These are phyloP conservation scores for Spiromastix sp. DNA, from an alignment of 2,329 filamentous ascomycete genomes.

Conservation along the genomic window DNA sequence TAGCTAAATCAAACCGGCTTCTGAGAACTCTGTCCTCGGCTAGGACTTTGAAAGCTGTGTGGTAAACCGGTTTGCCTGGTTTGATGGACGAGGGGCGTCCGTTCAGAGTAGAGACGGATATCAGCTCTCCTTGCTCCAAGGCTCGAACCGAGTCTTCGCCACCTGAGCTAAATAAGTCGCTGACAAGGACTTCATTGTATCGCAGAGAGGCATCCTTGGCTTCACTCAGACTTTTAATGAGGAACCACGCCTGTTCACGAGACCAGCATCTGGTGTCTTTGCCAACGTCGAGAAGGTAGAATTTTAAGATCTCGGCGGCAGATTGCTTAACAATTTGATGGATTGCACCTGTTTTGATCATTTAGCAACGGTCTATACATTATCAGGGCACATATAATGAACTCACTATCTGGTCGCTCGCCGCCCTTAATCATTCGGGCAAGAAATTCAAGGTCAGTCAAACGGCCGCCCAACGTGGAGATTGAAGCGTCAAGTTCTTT, in stretches of 20 bases:
- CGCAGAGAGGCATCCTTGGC: constrained; percentile 49
- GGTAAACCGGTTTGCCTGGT: constrained; percentile 77
- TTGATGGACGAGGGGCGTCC: constrained; percentile 70
- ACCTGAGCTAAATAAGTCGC: constrained; percentile 60
- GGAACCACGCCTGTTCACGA: constrained; percentile 76
- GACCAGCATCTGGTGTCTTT: constrained; percentile 59
- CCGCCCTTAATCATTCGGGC: constrained; percentile 82
- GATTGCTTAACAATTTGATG: constrained; percentile 82
- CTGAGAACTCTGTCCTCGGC: constrained; percentile 61
- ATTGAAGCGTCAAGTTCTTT: constrained; percentile 72
- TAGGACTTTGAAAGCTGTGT: constrained; percentile 67
- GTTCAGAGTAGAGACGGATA: constrained; percentile 60
- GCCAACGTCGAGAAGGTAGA: constrained; percentile 63
- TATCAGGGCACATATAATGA: too few species aligned
- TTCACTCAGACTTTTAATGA: constrained; percentile 69
- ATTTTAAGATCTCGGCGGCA: constrained; percentile 82
- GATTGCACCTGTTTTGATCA: constrained; percentile 61
- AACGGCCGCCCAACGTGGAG: constrained; percentile 69
- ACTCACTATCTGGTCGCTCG: constrained; percentile 57
- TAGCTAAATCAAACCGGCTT: constrained; percentile 61
- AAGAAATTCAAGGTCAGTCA: constrained; percentile 93
- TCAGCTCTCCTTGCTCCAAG: constrained; percentile 76
- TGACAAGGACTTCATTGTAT: constrained; percentile 78
- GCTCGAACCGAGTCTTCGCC: constrained; percentile 69
- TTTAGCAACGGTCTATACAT: too few species aligned